Base-by-base conservation (phyloP, 805 yeast genomes). In the Monosporozyma aquatica region DNA sequence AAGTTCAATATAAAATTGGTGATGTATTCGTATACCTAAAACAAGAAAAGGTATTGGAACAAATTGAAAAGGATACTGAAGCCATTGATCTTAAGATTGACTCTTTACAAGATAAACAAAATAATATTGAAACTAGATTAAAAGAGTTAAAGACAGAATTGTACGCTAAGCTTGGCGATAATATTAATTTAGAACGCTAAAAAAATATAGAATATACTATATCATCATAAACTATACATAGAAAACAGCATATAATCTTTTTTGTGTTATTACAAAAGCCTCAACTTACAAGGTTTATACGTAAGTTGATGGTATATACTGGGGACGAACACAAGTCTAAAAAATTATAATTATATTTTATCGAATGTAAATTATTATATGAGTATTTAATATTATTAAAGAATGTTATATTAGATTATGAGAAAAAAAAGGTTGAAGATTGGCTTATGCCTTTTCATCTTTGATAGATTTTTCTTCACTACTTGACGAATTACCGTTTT, bases 131-230 rank as follows among this genome's bases (percentile, higher is more conserved):
- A 46, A 71, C 69, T 3, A 66, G 74, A 45, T 68, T 90, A 61
- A 61, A 62, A 8, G 72, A 62, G 23, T 71, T 90, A 54, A 90
- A 90, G 65, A 72, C 75, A 26, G 71, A 69, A n/a, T 68, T 90
- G 43, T 92, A 90, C 56, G 86, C 85, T 14, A 87, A 84, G 61
- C 92, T 90, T 58, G 98, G 97, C 21, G 76, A 75, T 52, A 79
- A 86, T 45, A 92, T 90, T 58, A 89, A 89, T 59, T 67, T 90
- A 38, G 98, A 90, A 59, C 70, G 79, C 49, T 72, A 55, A 56
- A 9, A 5, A 30, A 18, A 30, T 13, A 30, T 30, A 18, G 23
- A 30, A 18, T 18, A 18, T 30, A 15, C 6, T 29, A 21, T 29
- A 29, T 29, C n/a, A n/a, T n/a, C n/a, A n/a, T n/a, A n/a, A n/a